A percentile compares a stretch with the other conserved stretches of the same genome.
Evolutionary conservation across 768 basidiomycete species (phyloP).

Genomic region (Xanthoconium stramineum): DNA sequence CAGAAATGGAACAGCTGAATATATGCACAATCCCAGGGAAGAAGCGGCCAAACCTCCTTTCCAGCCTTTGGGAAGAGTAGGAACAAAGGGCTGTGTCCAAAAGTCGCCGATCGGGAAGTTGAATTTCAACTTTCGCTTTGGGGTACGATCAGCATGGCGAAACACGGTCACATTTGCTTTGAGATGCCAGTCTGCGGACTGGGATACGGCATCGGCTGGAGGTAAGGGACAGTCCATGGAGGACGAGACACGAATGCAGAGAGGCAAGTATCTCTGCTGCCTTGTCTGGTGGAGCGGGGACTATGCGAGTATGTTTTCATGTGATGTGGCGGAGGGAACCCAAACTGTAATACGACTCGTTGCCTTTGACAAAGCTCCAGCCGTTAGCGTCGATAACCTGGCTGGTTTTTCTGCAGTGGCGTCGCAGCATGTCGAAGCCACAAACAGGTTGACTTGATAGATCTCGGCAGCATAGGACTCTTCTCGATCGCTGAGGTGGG

Average conservation of each 20-base stretch:
- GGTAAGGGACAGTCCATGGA: constrained; percentile 64
- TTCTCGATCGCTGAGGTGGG: constrained; percentile 84
- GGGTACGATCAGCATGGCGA: constrained; percentile 96
- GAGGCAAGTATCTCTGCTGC: constrained; percentile 91
- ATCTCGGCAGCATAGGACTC: constrained; percentile 88
- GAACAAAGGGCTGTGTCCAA: constrained; percentile 92
- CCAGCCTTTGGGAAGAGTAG: constrained; percentile 67
- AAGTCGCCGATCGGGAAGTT: constrained; percentile 91
- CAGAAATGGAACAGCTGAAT: constrained; percentile 32
- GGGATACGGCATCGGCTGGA: constrained; percentile 47
- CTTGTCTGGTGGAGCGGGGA: constrained; percentile 57
- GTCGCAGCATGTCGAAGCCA: constrained; percentile 94
- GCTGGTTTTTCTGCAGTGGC: constrained; percentile 71
- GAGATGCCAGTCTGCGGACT: constrained; percentile 78
- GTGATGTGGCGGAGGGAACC: neutral
- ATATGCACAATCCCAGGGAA: neutral
- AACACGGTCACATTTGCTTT: constrained; percentile 95
- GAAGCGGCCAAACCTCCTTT: constrained; percentile 55
- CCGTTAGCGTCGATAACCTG: constrained; percentile 99
- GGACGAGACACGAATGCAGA: constrained; percentile 74
- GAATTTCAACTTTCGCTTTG: constrained; percentile 78
- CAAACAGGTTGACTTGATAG: constrained; percentile 93
- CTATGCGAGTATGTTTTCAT: neutral
- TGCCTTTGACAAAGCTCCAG: constrained; percentile 98
- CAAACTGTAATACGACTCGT: constrained; percentile 92